Base-by-base conservation (phyloP, 2,329 filamentous ascomycete genomes). In the Metarhizium sp. region DNA sequence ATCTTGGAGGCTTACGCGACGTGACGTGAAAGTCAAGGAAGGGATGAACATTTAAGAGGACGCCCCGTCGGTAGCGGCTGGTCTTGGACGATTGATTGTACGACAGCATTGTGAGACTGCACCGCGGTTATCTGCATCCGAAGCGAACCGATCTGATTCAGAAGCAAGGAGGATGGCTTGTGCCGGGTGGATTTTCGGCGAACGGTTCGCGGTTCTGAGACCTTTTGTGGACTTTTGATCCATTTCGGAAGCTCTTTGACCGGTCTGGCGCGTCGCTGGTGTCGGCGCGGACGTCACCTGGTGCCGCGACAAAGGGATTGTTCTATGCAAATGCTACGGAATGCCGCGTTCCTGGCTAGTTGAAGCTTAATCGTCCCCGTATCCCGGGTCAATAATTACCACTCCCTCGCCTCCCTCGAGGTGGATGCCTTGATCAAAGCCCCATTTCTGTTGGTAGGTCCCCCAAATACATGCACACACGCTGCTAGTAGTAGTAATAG, bases 311-410 rank as follows among this genome's bases (percentile, higher is more conserved):
- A 48, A 53, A 48, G 52, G 52, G 52, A 49, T 53, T 53, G 32
- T 45, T 36, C 30, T 48, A 32, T 48, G 25, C 45, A 48, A 8
- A 48, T 48, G 20, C 20, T 48, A 40, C 45, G 53, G 47, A 50
- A 45, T 50, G 47, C 20, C 29, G 45, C 25, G 53, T 54, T 50
- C 53, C 53, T 54, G 53, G 50, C 53, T 51, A 50, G 51, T 36
- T 18, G 38, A 45, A 52, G 16, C 6, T n/a, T 20, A 48, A 43
- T 18, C 45, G 7, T 48, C 30, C 36, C 5, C 10, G 11, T 40
- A 13, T 16, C 10, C 38, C 38, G 10, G 11, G 5, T 40, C 11
- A 40, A 40, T 5, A 16, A 18, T 30, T 29, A 11, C 25, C 25
- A 25, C 18, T 7, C 47, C 36, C 18, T 25, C 20, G 5, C 55